Evolutionary conservation across 2,329 filamentous ascomycete species (phyloP).

Genomic region (Cladosporium phlei): DNA sequence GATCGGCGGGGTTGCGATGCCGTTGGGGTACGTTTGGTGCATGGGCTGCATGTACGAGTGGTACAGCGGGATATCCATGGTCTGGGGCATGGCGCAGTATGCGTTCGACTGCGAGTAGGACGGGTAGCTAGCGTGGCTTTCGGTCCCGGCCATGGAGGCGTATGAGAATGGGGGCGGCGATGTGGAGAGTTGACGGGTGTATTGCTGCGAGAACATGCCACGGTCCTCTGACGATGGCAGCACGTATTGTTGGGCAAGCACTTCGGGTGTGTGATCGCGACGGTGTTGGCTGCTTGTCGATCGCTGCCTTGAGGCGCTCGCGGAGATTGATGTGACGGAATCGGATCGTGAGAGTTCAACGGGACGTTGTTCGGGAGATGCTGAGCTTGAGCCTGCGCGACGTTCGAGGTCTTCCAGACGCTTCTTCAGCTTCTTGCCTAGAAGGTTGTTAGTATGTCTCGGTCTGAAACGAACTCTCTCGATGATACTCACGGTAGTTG

Average conservation of each 20-base stretch:
- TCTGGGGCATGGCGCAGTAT: conserved; percentile 37
- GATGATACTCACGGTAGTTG: conserved; percentile 73
- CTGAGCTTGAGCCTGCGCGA: conserved; percentile 61
- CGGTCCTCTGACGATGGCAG: conserved; percentile 50
- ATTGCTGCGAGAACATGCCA: conserved; percentile 61
- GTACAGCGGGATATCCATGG: conserved; percentile 46
- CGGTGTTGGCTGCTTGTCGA: conserved; percentile 20
- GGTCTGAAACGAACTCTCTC: background rate
- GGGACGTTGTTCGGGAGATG: conserved; percentile 55
- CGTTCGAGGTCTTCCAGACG: conserved; percentile 80
- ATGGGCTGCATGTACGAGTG: conserved; percentile 52
- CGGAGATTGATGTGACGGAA: conserved; percentile 12
- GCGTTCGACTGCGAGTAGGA: conserved; percentile 20
- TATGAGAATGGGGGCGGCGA: conserved; percentile 67
- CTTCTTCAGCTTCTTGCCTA: conserved; percentile 90
- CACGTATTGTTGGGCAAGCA: conserved; percentile 27
- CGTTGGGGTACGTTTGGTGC: conserved; percentile 33
- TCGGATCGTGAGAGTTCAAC: conserved; percentile 46
- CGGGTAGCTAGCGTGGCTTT: conserved; percentile 54
- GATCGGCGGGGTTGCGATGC: conserved; percentile 46
- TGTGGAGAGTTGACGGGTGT: conserved; percentile 64
- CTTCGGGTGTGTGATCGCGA: conserved; percentile 20
- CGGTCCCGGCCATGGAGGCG: conserved; percentile 59
- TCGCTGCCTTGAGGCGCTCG: conserved; percentile 22
- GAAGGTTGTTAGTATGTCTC: background rate